Conservation (phyloP, 2,329 filamentous ascomycete genomes). For the Penicillium sp. region DNA sequence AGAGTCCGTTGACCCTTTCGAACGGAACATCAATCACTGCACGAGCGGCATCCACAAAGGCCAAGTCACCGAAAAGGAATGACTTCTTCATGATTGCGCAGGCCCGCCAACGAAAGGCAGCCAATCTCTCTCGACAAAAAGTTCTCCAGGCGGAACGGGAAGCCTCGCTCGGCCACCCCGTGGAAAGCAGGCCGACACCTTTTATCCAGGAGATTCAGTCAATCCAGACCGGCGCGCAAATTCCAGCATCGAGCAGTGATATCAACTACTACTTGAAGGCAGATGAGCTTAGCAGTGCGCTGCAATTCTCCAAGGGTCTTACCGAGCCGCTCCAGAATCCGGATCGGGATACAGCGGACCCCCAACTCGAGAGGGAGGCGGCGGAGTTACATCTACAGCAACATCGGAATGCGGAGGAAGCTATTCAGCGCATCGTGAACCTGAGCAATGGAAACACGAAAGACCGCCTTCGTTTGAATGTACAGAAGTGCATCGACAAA, state of each 20-base stretch:
- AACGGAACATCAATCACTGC: constrained; percentile 52
- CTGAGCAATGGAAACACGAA: constrained; percentile 72
- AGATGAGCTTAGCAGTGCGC: constrained; percentile 61
- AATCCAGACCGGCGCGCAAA: constrained; percentile 16
- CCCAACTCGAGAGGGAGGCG: constrained; percentile 38
- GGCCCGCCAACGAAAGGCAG: constrained; percentile 75
- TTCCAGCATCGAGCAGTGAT: constrained; percentile 11
- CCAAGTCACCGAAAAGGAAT: constrained; percentile 62
- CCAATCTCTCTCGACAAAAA: constrained; percentile 70
- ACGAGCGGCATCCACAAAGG: constrained; percentile 60
- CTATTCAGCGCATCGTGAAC: constrained; percentile 72
- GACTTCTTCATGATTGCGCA: constrained; percentile 82
- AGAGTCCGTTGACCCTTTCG: constrained; percentile 49
- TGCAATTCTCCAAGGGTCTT: constrained; percentile 64
- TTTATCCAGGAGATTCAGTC: constrained; percentile 57
- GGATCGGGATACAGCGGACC: constrained; percentile 33
- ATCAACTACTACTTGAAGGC: constrained; percentile 74
- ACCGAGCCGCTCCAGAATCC: constrained; percentile 39
- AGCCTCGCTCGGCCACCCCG: constrained; percentile 66
- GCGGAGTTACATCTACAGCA: constrained; percentile 47
- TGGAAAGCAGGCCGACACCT: constrained; percentile 72
- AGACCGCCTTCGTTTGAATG: constrained; percentile 76
- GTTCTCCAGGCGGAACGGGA: constrained; percentile 63
- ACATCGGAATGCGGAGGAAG: constrained; percentile 67
- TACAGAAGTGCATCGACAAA: constrained; percentile 74